phyloP scores from a whole-genome alignment of 1,284 basidiomycete species.

The Ceratobasidium papillatum region DNA sequence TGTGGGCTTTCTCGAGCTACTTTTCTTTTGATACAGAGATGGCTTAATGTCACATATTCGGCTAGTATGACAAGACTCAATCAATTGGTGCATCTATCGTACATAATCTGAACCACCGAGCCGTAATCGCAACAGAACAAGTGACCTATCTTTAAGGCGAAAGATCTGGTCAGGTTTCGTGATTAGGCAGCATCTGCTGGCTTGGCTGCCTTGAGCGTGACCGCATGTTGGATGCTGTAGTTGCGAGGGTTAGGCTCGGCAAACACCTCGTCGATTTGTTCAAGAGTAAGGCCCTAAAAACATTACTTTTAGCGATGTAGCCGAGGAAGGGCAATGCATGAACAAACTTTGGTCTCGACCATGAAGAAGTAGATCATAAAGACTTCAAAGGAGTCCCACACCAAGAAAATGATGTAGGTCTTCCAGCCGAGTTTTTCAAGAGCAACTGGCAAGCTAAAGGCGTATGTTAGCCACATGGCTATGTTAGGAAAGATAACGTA shows the following conservation, averaged over 20 bases:
- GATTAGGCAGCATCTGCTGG: neutral
- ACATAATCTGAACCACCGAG: neutral
- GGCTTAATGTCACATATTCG: too few relatives aligned
- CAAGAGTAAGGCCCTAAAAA: slow-evolving; percentile 58
- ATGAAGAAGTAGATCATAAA: slow-evolving; percentile 64
- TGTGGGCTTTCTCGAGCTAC: too few relatives aligned
- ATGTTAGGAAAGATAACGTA: neutral
- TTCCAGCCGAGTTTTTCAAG: slow-evolving; percentile 59
- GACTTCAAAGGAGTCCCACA: slow-evolving; percentile 65
- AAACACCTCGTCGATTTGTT: slow-evolving; percentile 65
- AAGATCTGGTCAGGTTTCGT: neutral
- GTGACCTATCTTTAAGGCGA: neutral
- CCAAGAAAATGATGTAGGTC: slow-evolving; percentile 62
- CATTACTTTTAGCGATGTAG: neutral
- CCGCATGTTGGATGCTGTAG: slow-evolving; percentile 52
- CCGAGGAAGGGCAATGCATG: slow-evolving; percentile 24
- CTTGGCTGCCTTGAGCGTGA: slow-evolving; percentile 23
- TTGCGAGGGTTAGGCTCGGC: slow-evolving; percentile 57
- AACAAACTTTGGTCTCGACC: slow-evolving; percentile 54
- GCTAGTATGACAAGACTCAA: neutral
- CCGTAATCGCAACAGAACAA: neutral
- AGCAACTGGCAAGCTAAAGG: slow-evolving; percentile 57
- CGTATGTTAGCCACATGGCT: neutral
- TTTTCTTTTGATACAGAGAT: too few relatives aligned
- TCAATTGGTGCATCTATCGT: slow-evolving; percentile 12